Conservation (phyloP, 176 grass and related monocot genomes). For the Oryza meyeriana region DNA sequence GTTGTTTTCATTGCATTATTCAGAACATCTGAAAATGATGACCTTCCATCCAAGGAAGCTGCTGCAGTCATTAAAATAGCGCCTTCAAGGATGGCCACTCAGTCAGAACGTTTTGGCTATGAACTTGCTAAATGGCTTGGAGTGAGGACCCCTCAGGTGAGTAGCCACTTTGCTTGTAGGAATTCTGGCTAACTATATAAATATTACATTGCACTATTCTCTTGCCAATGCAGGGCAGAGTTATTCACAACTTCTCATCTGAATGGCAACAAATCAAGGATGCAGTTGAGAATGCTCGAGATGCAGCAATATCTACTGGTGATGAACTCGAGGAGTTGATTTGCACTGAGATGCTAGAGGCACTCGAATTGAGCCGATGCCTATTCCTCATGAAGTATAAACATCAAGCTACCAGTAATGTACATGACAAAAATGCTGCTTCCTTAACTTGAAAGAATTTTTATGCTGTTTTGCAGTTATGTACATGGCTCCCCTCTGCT, state of each 20-base stretch:
- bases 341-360: constrained; percentile 79
- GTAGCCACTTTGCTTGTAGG: constrained; percentile 19
- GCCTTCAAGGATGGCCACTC: constrained; percentile 94
- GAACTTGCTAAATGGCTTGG: constrained; percentile 94
- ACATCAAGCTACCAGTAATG: constrained; percentile 16
- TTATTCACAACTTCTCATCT: constrained; percentile 72
- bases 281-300: constrained; percentile 66
- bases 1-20: constrained; percentile 90
- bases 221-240: constrained; percentile 58
- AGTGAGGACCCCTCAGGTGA: constrained; percentile 87
- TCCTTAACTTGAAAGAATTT: constrained; percentile 20
- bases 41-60: constrained; percentile 48
- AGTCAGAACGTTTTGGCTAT: constrained; percentile 89
- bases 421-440: constrained; percentile 8
- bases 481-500: constrained; percentile 76
- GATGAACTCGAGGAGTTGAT: constrained; percentile 75
- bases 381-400: constrained; percentile 92
- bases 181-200: not conserved
- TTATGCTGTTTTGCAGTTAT: constrained; percentile 70
- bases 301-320: constrained; percentile 35
- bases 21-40: constrained; percentile 33
- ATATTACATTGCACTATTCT: constrained; percentile 21
- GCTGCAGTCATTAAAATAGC: constrained; percentile 95
- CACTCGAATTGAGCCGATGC: constrained; percentile 85
- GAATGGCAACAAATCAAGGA: constrained; percentile 97